phyloP scores from a whole-genome alignment of 179 eudicot species.

The Beta lomatogona region DNA sequence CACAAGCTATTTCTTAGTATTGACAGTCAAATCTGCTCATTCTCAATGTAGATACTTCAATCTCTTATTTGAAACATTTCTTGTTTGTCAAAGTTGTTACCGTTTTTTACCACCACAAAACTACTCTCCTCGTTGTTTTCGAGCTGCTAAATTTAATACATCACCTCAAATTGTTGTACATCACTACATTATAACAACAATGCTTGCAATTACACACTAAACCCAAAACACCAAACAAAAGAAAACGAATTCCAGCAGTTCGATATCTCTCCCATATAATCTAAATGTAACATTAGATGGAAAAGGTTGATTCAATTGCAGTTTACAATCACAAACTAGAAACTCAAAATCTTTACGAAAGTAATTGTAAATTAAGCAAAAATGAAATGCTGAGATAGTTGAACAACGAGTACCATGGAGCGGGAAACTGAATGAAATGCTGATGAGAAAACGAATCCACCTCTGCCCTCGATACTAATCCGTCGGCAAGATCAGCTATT shows the following conservation, averaged over 20 bases:
- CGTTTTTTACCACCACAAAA: not conserved
- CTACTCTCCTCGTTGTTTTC: not conserved
- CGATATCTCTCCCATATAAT: not conserved
- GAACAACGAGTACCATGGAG: slow-evolving; percentile 55
- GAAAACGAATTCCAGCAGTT: not conserved
- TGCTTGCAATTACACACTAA: not conserved
- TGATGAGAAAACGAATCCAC: slow-evolving; percentile 10
- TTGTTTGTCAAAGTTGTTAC: not conserved
- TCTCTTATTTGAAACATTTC: too few relatives aligned
- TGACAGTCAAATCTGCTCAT: not conserved
- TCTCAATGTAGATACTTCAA: not conserved
- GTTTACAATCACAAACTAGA: not conserved
- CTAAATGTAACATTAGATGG: not conserved
- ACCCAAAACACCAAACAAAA: not conserved
- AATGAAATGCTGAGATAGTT: not conserved
- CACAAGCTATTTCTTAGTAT: not conserved
- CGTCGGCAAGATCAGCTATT: slow-evolving; percentile 23
- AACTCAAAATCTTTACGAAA: not conserved
- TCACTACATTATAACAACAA: not conserved
- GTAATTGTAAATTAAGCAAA: not conserved
- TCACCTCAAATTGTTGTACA: not conserved
- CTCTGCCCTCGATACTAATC: slow-evolving; percentile 21
- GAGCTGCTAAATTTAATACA: not conserved
- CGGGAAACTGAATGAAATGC: slow-evolving; percentile 44
- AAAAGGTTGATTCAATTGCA: not conserved